Conservation (phyloP, 2,329 filamentous ascomycete genomes). For the Pseudogymnoascus sp. region DNA sequence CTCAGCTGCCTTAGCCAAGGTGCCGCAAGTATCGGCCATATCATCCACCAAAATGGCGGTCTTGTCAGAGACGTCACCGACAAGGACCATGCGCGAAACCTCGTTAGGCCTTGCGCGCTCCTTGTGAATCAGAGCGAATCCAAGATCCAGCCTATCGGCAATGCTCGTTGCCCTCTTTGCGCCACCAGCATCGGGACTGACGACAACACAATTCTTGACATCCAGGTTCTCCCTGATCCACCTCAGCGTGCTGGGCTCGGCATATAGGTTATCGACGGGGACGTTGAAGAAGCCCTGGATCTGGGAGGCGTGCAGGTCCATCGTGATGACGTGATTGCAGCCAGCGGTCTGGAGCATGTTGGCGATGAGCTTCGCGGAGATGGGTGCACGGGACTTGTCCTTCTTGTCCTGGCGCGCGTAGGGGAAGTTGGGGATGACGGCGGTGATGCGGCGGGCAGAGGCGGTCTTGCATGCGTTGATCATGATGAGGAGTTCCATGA, state of each 20-base stretch:
- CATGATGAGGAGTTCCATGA: conserved; percentile 98
- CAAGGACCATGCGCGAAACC: conserved; percentile 89
- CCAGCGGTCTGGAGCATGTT: conserved; percentile 97
- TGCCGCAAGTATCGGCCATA: conserved; percentile 95
- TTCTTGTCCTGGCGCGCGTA: conserved; percentile 98
- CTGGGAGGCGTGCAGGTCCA: conserved; percentile 91
- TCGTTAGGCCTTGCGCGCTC: conserved; percentile 87
- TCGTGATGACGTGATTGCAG: conserved; percentile 88
- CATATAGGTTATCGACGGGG: conserved; percentile 72
- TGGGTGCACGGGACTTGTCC: conserved; percentile 90
- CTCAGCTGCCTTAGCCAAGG: conserved; percentile 77
- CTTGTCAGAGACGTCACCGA: conserved; percentile 85
- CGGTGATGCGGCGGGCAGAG: conserved; percentile 83
- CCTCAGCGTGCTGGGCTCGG: conserved; percentile 81
- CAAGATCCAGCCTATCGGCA: conserved; percentile 81
- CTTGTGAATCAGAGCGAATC: conserved; percentile 94
- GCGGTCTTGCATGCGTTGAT: conserved; percentile 89
- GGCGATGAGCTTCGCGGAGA: conserved; percentile 89
- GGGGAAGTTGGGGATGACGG: conserved; percentile 91
- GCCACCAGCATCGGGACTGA: conserved; percentile 89
- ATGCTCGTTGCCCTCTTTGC: conserved; percentile 93
- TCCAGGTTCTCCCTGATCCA: conserved; percentile 86
- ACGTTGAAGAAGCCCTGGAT: conserved; percentile 94
- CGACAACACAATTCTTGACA: conserved; percentile 80
- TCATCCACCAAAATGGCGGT: conserved; percentile 95